Evolutionary conservation across 2,329 filamentous ascomycete genomes (phyloP).

Genomic region (Colletotrichum scovillei): DNA sequence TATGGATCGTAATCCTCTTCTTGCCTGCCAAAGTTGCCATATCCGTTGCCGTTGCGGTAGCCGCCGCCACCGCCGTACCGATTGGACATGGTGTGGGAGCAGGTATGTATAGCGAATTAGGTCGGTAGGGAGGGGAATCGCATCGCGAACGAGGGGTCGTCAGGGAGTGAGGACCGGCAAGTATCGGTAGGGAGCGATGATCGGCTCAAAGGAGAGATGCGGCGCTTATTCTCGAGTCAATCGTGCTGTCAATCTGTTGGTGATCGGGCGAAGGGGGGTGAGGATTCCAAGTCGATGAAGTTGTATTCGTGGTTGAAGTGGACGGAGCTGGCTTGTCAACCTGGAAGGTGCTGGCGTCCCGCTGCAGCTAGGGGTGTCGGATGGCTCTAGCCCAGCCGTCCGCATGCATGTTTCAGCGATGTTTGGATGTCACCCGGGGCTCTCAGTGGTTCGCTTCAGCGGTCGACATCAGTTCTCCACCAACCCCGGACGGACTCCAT

Average conservation of each 20-base stretch:
- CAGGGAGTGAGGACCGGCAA: neutral
- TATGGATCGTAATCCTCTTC: slow-evolving; percentile 63
- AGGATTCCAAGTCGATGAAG: neutral
- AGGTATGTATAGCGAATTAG: slow-evolving; percentile 26
- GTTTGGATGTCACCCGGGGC: slow-evolving; percentile 27
- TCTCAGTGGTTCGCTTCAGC: slow-evolving; percentile 22
- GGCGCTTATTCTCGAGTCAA: neutral
- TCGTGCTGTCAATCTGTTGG: neutral
- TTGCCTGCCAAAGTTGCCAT: slow-evolving; percentile 52
- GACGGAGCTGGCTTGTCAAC: neutral
- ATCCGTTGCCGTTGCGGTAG: slow-evolving; percentile 55
- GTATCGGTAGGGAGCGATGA: neutral
- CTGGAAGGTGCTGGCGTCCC: slow-evolving; percentile 1
- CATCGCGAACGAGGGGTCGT: slow-evolving; percentile 24
- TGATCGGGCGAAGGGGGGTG: neutral
- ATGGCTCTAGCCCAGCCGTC: slow-evolving; percentile 24
- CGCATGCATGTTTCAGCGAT: slow-evolving; percentile 33
- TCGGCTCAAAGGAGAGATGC: neutral
- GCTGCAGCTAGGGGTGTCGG: slow-evolving; percentile 25
- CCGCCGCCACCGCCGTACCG: slow-evolving; percentile 44
- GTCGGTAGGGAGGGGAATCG: slow-evolving; percentile 10
- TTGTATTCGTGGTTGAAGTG: neutral
- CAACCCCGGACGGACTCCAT: slow-evolving; percentile 19
- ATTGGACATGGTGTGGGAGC: slow-evolving; percentile 35
- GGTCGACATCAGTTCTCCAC: slow-evolving; percentile 14